Conservation (phyloP, 768 basidiomycete species). For the Steccherinum ochraceum region DNA sequence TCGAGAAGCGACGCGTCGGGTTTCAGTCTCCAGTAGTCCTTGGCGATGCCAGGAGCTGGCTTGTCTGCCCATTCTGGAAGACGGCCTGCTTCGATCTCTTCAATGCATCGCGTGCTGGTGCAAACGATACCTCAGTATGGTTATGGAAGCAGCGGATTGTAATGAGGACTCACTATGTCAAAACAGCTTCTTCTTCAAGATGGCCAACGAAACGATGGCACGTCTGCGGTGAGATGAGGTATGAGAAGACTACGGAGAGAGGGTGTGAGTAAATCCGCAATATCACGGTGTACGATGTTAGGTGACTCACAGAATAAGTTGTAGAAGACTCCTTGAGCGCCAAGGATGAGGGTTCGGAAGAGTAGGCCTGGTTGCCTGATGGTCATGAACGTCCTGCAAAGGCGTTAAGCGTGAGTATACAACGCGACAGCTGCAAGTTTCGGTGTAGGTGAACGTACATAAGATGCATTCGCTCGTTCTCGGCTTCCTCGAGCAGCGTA, state of each 20-base stretch:
- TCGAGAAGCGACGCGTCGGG: constrained; percentile 76
- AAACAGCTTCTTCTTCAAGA: constrained; percentile 92
- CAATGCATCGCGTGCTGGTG: constrained; percentile 69
- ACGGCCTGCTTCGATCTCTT: constrained; percentile 75
- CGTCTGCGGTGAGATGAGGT: constrained; percentile 65
- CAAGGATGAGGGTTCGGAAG: constrained; percentile 80
- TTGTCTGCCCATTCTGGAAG: constrained; percentile 75
- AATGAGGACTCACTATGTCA: constrained; percentile 66
- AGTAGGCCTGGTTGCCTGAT: constrained; percentile 72
- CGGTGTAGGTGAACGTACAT: constrained; percentile 46
- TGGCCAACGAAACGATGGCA: constrained; percentile 91
- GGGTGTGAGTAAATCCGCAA: neutral
- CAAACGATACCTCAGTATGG: constrained; percentile 13
- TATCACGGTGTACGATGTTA: too few relatives aligned
- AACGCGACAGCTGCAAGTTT: too few relatives aligned
- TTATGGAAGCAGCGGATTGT: neutral
- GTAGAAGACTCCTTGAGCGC: constrained; percentile 88
- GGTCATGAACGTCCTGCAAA: constrained; percentile 89
- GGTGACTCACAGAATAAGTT: constrained; percentile 72
- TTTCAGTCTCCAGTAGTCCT: constrained; percentile 88
- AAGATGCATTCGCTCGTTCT: constrained; percentile 96
- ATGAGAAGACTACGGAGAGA: constrained; percentile 61
- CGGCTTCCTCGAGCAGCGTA: constrained; percentile 88
- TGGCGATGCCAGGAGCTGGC: constrained; percentile 83
- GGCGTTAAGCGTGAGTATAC: constrained; percentile 1